These are phyloP conservation scores for Suillus bovinus DNA, from an alignment of 768 basidiomycete genomes.

Conservation along the genomic window DNA sequence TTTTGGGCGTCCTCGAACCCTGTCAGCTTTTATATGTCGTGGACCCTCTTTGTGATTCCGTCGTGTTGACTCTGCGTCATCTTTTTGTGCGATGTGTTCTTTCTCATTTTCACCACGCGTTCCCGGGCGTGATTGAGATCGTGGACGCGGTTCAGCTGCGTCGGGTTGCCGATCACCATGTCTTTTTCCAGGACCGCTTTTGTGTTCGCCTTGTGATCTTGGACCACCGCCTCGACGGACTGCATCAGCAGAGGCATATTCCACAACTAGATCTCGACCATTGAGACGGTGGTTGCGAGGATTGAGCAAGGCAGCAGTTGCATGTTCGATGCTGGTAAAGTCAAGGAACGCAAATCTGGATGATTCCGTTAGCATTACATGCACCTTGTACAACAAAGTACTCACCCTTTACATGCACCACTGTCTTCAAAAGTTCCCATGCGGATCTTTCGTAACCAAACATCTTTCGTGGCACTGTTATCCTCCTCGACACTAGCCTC, in stretches of 20 bases:
- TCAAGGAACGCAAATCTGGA: conserved; percentile 92
- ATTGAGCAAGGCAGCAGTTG: conserved; percentile 81
- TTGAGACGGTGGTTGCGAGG: conserved; percentile 81
- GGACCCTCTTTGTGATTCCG: conserved; percentile 16
- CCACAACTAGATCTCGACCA: conserved; percentile 82
- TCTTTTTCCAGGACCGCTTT: conserved; percentile 10
- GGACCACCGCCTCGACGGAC: conserved; percentile 72
- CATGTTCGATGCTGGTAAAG: conserved; percentile 75
- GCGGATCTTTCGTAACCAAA: conserved; percentile 78
- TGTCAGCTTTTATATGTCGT: conserved; percentile 23
- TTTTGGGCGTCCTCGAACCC: conserved; percentile 46
- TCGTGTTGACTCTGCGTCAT: conserved; percentile 6
- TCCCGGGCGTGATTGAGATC: conserved; percentile 6
- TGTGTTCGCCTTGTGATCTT: conserved; percentile 23
- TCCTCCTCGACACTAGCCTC: conserved; percentile 28
- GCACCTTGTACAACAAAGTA: conserved; percentile 12
- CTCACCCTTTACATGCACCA: conserved; percentile 93
- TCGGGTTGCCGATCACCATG: conserved; percentile 13
- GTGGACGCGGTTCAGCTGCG: conserved; percentile 3
- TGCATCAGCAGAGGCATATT: conserved; percentile 88
- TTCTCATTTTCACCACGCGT: conserved; percentile 11
- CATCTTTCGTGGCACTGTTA: conserved; percentile 29
- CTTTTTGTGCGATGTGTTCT: conserved; percentile 9
- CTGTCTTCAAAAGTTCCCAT: conserved; percentile 97
- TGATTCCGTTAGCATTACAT: background rate